A percentile compares a stretch with the other conserved stretches of the same genome.
Evolutionary conservation across 73 alveolate genomes (phyloP).

Genomic region (Paramecium pentaurelia): DNA sequence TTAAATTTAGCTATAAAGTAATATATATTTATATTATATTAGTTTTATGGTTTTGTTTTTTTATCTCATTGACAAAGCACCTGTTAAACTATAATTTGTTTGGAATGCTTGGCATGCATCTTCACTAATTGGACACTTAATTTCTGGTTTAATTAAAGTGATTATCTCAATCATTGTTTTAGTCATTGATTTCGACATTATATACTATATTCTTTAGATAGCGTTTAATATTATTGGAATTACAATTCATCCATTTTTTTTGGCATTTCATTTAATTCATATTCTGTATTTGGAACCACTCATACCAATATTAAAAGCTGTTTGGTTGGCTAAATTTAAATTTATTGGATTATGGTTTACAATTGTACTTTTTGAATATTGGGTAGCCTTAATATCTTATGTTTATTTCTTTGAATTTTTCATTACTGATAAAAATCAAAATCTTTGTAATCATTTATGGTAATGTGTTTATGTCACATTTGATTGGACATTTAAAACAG

Average conservation of each 20-base stretch:
- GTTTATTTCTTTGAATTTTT: slow-evolving; percentile 40
- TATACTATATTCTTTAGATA: slow-evolving; percentile 41
- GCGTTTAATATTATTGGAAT: slow-evolving; percentile 35
- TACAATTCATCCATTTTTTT: slow-evolving; percentile 56
- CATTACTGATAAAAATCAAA: background rate
- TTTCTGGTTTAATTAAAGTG: background rate
- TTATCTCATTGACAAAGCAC: slow-evolving; percentile 35
- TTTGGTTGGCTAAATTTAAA: slow-evolving; percentile 34
- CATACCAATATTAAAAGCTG: slow-evolving; percentile 30
- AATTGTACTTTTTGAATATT: background rate
- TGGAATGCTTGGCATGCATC: slow-evolving; percentile 35
- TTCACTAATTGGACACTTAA: background rate
- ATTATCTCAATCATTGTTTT: background rate
- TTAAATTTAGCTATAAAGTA: background rate
- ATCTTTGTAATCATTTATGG: slow-evolving; percentile 24
- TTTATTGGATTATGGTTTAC: slow-evolving; percentile 10
- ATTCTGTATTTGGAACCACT: slow-evolving; percentile 36
- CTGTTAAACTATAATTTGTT: background rate
- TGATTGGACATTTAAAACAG: slow-evolving; percentile 61
- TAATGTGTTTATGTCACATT: slow-evolving; percentile 32
- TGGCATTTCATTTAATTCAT: slow-evolving; percentile 50
- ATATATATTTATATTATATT: background rate
- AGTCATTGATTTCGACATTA: slow-evolving; percentile 18
- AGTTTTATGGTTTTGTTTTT: background rate
- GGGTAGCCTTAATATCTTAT: slow-evolving; percentile 9